Base-by-base conservation (phyloP, 2,329 filamentous ascomycete species). In the Didymella glomerata region DNA sequence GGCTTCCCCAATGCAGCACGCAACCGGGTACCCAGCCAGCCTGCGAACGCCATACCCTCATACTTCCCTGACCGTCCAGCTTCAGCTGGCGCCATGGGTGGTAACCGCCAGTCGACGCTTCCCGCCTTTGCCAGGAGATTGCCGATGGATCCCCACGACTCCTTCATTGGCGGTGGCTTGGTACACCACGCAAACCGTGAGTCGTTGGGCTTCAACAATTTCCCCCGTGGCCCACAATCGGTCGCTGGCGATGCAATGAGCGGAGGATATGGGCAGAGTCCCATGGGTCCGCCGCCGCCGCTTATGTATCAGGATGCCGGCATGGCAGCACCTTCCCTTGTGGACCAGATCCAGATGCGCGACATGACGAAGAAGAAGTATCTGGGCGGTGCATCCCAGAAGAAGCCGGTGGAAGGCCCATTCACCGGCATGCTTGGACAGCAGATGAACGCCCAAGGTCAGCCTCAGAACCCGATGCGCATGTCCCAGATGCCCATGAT, bases 291-390 rank as follows among this genome's bases (percentile, higher is more conserved):
- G 41, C 61, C 63, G 1, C 54, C 66, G 14, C 61, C 60, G 10
- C 65, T 69, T 64, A 68, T 74, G 66, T 73, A 74, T 45, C 69
- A 68, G 24, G 74, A 75, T 7, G 69, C 71, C 18, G 69, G 71
- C 42, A 64, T 73, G 61, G 65, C 66, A 8, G 63, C 67, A 41
- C 71, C 72, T 7, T 76, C 74, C 6, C 62, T 77, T 11, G 72
- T 78, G 18, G 75, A 76, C 42, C 74, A 76, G 53, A 77, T 78
- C 25, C 75, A 73, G 59, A 74, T 72, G 71, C 68, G 67, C 32
- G 76, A 75, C 51, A 73, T 69, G 68, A 65, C 65, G 16, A 78
- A 74, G 63, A 72, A 68, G 40, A 76, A 76, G 57, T 76, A 76
- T 52, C 73, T 70, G 65, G 74, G 73, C 28, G 74, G 74, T 34